phyloP scores from a whole-genome alignment of 441 rosid species.

The Biscutella laevigata region DNA sequence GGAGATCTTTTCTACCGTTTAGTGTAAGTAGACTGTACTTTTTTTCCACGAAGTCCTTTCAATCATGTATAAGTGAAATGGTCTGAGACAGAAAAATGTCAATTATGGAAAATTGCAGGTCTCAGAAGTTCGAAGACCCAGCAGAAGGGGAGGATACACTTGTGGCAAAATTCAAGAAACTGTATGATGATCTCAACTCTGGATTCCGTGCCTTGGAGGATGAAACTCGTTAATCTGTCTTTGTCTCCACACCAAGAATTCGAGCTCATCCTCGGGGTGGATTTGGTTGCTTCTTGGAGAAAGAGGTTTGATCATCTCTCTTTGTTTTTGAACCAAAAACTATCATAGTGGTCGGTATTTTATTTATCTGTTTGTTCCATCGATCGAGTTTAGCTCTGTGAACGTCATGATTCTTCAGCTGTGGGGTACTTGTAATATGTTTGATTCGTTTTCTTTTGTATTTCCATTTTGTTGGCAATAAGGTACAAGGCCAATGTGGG shows the following conservation, averaged over 20 bases:
- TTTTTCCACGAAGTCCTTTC: background rate
- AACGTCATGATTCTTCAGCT: conserved; percentile 24
- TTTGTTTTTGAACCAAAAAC: conserved; percentile 28
- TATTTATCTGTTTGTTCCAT: conserved; percentile 24
- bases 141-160: conserved; percentile 94
- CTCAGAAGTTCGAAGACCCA: conserved; percentile 98
- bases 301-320: conserved; percentile 18
- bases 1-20: conserved; percentile 96
- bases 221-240: conserved; percentile 58
- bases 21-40: conserved; percentile 56
- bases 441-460: conserved; percentile 21
- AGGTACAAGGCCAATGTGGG: conserved; percentile 25
- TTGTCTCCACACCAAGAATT: no score
- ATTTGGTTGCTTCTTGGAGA: conserved; percentile 20
- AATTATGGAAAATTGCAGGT: conserved; percentile 48
- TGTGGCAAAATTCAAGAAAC: conserved; percentile 73
- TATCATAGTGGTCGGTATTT: conserved; percentile 20
- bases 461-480: conserved; percentile 25
- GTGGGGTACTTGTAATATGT: conserved; percentile 23
- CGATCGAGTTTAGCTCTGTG: conserved; percentile 23
- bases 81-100: no score
- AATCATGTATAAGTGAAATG: no score
- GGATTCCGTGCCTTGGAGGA: conserved; percentile 97
- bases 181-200: conserved; percentile 81
- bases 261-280: no score